Conservation (phyloP, 1,284 basidiomycete genomes). For the Agroathelia rolfsii region DNA sequence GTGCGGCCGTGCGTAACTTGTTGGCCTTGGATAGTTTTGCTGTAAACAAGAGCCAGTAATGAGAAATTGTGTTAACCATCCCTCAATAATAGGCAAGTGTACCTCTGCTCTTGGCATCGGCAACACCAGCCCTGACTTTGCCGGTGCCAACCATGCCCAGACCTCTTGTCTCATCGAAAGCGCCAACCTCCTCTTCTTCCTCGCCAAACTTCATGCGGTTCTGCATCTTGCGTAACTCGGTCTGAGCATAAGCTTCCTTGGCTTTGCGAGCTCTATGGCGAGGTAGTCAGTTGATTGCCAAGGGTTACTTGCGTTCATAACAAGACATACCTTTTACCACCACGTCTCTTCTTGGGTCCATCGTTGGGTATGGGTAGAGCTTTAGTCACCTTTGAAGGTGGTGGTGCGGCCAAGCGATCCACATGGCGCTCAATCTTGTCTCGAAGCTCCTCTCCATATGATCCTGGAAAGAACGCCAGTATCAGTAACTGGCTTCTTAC, state of each 20-base stretch:
- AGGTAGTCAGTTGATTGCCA: conserved; percentile 1
- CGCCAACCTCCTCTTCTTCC: conserved; percentile 91
- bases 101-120: conserved; percentile 86
- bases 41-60: conserved; percentile 22
- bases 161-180: conserved; percentile 94
- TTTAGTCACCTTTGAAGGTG: conserved; percentile 89
- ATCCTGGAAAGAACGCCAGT: conserved; percentile 30
- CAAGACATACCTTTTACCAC: conserved; percentile 73
- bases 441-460: conserved; percentile 72
- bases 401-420: conserved; percentile 87
- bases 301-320: conserved; percentile 1
- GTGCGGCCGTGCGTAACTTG: conserved; percentile 78
- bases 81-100: conserved; percentile 18
- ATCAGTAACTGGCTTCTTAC: conserved; percentile 4
- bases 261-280: conserved; percentile 80
- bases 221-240: conserved; percentile 92
- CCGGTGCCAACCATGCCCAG: conserved; percentile 96
- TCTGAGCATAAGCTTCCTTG: conserved; percentile 95
- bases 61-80: conserved; percentile 5
- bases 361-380: conserved; percentile 95
- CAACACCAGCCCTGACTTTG: conserved; percentile 77
- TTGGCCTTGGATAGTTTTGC: conserved; percentile 97
- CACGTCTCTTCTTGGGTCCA: conserved; percentile 89
- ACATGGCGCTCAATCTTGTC: conserved; percentile 88
- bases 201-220: conserved; percentile 96